Evolutionary conservation across 306 rosid genomes (phyloP), one percentile per base, ranked within the genome.

Genomic region (Rosa lucieae): DNA sequence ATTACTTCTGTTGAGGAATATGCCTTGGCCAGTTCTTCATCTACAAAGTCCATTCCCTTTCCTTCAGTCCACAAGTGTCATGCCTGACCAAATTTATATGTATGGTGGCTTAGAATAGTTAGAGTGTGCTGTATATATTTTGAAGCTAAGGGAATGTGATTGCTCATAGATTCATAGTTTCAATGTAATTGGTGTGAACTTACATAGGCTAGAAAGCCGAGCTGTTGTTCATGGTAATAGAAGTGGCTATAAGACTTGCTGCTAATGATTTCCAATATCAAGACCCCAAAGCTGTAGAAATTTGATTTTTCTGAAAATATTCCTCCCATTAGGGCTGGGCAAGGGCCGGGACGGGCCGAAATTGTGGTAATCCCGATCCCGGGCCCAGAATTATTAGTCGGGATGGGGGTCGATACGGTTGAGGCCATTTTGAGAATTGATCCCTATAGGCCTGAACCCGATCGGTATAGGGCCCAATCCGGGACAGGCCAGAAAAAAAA

Each of bases 201-300:
- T 49, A 87, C 90, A 77, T 69, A 67, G 58, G 77, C 79, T 46
- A 79, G 74, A 5, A 86, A 67, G 55, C 82, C 72, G 18, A 68
- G 70, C 12, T 73, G 8, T 47, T 73, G 32, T 1, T 79, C 53
- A 3, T 23, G 2, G 37, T n/a, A 70, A 15, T 21, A 42, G 63
- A 73, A 83, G 79, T 63, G 46, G 35, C 40, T 67, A 49, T 81
- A n/a, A n/a, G n/a, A n/a, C 26, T 17, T 43, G 6, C 43, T 6
- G 7, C 43, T 40, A 40, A 40, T 40, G 7, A 40, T 40, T 6
- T 40, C 43, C 43, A 40, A 6, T 40, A 40, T 7, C 7, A 40
- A 40, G 43, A 40, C 43, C 43, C 43, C 43, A 40, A 40, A 40
- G 18, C 87, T 82, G n/a, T 56, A 82, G 3, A 73, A 66, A 73